Evolutionary conservation across 148 eudicot genomes (phyloP).

Genomic region (Chenopodium quinoa): DNA sequence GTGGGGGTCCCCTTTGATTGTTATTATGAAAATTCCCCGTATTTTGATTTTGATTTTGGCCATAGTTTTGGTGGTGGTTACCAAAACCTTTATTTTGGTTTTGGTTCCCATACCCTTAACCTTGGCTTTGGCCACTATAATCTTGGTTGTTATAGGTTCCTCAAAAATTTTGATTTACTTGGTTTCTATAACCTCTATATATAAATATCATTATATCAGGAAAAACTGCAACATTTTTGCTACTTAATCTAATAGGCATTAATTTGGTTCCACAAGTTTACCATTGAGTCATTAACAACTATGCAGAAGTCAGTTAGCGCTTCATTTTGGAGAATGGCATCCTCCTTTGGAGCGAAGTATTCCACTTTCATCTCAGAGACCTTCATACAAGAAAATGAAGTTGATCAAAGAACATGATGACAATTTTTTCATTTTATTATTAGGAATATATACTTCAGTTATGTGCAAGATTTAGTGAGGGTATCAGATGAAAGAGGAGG

Average conservation of each 20-base stretch:
- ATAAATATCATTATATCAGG: constrained; percentile 12
- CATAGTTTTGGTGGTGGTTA: no score
- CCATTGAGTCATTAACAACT: constrained; percentile 77
- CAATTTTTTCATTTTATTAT: no score
- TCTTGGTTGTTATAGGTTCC: no score
- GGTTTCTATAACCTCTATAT: no score
- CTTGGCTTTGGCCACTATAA: no score
- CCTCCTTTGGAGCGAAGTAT: constrained; percentile 64
- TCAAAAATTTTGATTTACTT: no score
- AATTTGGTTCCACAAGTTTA: background rate
- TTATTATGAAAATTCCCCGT: no score
- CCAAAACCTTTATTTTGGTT: no score
- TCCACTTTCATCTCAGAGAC: constrained; percentile 96
- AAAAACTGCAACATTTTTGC: background rate
- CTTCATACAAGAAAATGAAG: constrained; percentile 28
- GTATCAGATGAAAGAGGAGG: constrained; percentile 87
- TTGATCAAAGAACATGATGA: background rate
- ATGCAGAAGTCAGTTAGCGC: constrained; percentile 85
- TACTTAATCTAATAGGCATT: background rate
- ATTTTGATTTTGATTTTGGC: no score
- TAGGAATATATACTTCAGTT: background rate
- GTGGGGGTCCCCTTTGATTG: no score
- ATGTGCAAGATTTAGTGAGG: background rate
- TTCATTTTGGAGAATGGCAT: constrained; percentile 69
- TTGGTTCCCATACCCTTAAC: no score